A percentile compares a stretch with the other conserved stretches of the same genome.
phyloP scores from a whole-genome alignment of 306 rosid species.

The Dalbergia oliveri region DNA sequence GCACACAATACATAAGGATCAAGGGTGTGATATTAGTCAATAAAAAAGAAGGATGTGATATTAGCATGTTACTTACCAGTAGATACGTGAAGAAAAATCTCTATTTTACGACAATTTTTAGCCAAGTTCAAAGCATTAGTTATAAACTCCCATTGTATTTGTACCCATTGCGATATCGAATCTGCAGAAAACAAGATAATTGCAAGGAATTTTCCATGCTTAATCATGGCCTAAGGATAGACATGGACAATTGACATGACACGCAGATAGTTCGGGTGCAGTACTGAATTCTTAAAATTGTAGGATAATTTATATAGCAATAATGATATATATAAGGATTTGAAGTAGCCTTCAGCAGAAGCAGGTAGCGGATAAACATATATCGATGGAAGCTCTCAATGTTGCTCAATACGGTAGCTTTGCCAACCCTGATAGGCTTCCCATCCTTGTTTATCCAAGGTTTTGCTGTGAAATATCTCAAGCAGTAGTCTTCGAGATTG shows the following conservation, averaged over 20 bases:
- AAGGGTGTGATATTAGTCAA: no score
- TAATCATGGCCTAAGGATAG: neutral
- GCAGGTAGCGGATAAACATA: slow-evolving; percentile 64
- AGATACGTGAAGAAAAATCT: neutral
- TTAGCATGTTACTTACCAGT: slow-evolving; percentile 2
- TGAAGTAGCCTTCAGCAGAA: slow-evolving; percentile 73
- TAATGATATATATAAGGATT: no score
- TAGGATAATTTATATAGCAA: no score
- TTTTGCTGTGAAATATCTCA: slow-evolving; percentile 58
- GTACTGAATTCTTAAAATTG: no score
- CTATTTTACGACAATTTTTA: slow-evolving; percentile 37
- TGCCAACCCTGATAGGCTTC: slow-evolving; percentile 58
- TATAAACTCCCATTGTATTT: slow-evolving; percentile 48
- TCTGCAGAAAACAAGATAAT: slow-evolving; percentile 25
- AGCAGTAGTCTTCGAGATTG: slow-evolving; percentile 41
- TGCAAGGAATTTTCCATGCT: neutral
- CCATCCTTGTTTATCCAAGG: slow-evolving; percentile 78
- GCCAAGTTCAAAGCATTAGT: slow-evolving; percentile 45
- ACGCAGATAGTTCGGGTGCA: no score
- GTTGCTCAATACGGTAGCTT: slow-evolving; percentile 47
- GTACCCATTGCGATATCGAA: slow-evolving; percentile 45
- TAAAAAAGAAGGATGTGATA: no score
- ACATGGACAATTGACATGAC: no score
- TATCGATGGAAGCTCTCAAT: slow-evolving; percentile 68
- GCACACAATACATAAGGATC: no score